These are phyloP conservation scores for Metschnikowia lachancei DNA, from an alignment of 805 yeast genomes.

Conservation along the genomic window DNA sequence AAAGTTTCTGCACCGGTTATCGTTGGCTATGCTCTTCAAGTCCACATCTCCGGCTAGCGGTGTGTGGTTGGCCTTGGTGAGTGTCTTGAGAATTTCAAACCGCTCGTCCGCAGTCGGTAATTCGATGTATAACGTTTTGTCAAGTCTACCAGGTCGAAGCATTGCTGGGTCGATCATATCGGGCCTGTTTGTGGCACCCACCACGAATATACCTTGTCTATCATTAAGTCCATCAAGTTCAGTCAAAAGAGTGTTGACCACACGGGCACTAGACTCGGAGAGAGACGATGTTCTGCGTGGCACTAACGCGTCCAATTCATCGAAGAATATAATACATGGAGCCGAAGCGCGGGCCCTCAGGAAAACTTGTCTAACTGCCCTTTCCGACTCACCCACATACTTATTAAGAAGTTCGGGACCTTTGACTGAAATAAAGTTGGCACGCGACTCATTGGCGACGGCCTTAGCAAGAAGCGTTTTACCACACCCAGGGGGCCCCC, in stretches of 20 bases:
- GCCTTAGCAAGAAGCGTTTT: constrained; percentile 95
- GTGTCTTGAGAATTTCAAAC: constrained; percentile 74
- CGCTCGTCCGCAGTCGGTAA: constrained; percentile 79
- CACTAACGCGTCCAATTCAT: constrained; percentile 93
- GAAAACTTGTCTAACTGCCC: constrained; percentile 91
- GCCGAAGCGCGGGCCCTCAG: constrained; percentile 87
- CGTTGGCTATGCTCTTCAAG: constrained; percentile 59
- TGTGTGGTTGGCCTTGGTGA: constrained; percentile 67
- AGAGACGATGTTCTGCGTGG: constrained; percentile 88
- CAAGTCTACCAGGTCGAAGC: constrained; percentile 95
- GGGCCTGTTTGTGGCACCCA: constrained; percentile 96
- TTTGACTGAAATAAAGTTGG: constrained; percentile 91
- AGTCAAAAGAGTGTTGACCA: constrained; percentile 89
- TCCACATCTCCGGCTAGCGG: constrained; percentile 69
- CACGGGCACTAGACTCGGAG: constrained; percentile 88
- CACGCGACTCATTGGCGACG: constrained; percentile 95
- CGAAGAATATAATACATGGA: constrained; percentile 93
- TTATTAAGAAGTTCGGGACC: constrained; percentile 95
- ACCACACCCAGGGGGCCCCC: constrained; percentile 99
- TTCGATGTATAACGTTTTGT: constrained; percentile 88
- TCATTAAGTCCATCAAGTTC: constrained; percentile 95
- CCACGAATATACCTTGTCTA: constrained; percentile 86
- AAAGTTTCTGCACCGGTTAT: constrained; percentile 80
- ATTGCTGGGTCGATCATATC: constrained; percentile 98
- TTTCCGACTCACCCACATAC: constrained; percentile 94